Percentiles rank a stretch among this genome's conserved stretches.
Conservation (phyloP, 2,329 filamentous ascomycete species). For the Phoma sp. region DNA sequence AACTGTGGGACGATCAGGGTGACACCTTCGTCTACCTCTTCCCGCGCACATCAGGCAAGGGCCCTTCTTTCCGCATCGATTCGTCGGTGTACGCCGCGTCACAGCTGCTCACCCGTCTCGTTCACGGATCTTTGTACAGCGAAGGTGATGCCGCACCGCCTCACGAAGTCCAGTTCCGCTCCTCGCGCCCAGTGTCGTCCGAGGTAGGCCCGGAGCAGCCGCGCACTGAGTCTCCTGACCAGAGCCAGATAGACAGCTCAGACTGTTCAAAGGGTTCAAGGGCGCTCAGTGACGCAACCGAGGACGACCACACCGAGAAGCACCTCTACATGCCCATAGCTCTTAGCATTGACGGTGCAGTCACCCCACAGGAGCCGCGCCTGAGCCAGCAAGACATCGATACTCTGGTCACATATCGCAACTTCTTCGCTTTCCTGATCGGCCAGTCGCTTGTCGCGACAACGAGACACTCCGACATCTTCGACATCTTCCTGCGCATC, state of each 20-base stretch:
- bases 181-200: conserved; percentile 29
- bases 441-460: conserved; percentile 67
- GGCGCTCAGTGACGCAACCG: conserved; percentile 55
- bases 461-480: conserved; percentile 59
- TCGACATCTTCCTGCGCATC: conserved; percentile 67
- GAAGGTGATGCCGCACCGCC: conserved; percentile 27
- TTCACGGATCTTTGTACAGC: conserved; percentile 60
- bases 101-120: conserved; percentile 60
- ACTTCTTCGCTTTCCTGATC: conserved; percentile 68
- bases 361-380: conserved; percentile 36
- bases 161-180: conserved; percentile 29
- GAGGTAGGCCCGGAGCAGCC: conserved; percentile 37
- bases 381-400: conserved; percentile 59
- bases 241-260: conserved; percentile 44
- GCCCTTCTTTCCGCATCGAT: conserved; percentile 66
- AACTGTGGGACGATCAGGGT: conserved; percentile 68
- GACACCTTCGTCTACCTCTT: conserved; percentile 69
- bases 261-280: conserved; percentile 56
- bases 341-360: conserved; percentile 58
- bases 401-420: conserved; percentile 64
- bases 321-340: conserved; percentile 66
- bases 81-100: conserved; percentile 65
- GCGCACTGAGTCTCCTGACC: conserved; percentile 40
- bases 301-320: conserved; percentile 56
- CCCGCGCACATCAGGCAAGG: conserved; percentile 60